Evolutionary conservation across 805 yeast genomes (phyloP), one percentile per base, ranked within the genome.

Genomic region (Metschnikowia vanudenii): DNA sequence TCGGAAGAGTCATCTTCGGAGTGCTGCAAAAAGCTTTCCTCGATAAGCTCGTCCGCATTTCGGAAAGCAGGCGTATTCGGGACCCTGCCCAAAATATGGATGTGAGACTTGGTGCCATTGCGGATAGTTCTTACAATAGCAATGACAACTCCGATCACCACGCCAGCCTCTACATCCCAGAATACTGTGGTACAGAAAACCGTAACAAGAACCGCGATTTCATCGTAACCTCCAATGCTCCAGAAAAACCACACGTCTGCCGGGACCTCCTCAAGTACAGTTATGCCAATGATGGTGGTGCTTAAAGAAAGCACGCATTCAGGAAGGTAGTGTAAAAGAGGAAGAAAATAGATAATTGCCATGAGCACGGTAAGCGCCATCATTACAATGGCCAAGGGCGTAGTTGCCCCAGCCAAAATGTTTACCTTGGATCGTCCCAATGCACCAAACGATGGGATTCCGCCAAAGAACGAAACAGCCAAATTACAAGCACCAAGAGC

Each of bases 11-110:
- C 55, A 75, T 78, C 24, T 71, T 61, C 31, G 26, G 44, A 24
- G 26, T 32, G 47, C 10, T 37, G 19, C 12, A 20, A 45, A 50
- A 67, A 67, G 24, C 68, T 59, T 43, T 67, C 72, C 49, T 67
- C 77, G 22, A 74, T 64, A 34, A 76, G 73, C 34, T 78, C 82
- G 62, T 88, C 95, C 0, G 90, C 89, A 59, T 87, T 86, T 36
- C 84, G 71, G 60, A 85, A 87, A 4, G 74, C 74, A 38, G 74
- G 70, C 1, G 87, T 78, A 41, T 59, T 45, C 7, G 73, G 70
- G 18, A 61, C 55, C 36, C 78, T 60, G 1, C 78, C 79, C 45
- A 74, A 56, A 45, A 74, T 71, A 42, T 73, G 76, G 51, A 74
- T 74, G 31, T 74, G 58, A 7, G 77, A 73, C 38, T 63, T 57